Percentiles rank a stretch among this genome's conserved stretches.
Evolutionary conservation across 2,329 filamentous ascomycete genomes (phyloP).

Genomic region (Fusarium subtropicale): DNA sequence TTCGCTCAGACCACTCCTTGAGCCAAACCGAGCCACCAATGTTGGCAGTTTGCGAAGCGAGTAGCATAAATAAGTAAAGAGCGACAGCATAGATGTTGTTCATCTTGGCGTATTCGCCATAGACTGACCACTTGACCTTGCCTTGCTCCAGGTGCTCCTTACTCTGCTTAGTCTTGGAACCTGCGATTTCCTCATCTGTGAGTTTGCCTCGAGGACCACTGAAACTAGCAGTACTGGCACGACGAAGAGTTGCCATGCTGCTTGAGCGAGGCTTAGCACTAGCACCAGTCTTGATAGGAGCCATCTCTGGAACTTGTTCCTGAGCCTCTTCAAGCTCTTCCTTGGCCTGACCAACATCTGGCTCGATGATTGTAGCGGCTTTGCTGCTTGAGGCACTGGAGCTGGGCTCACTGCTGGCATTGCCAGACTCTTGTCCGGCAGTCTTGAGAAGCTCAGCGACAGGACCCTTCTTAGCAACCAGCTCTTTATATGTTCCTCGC

Average conservation of each 20-base stretch:
- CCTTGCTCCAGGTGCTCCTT: conserved; percentile 94
- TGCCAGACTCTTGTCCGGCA: conserved; percentile 69
- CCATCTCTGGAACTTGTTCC: conserved; percentile 79
- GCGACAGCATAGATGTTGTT: conserved; percentile 88
- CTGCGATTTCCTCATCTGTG: conserved; percentile 82
- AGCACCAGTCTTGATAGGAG: conserved; percentile 73
- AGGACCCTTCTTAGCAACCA: conserved; percentile 93
- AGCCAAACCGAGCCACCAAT: conserved; percentile 93
- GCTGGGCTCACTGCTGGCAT: conserved; percentile 54
- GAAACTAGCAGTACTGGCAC: conserved; percentile 93
- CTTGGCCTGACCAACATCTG: conserved; percentile 65
- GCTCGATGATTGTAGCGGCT: conserved; percentile 68
- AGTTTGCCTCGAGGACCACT: conserved; percentile 85
- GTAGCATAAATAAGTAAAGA: conserved; percentile 80
- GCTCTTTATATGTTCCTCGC: conserved; percentile 88
- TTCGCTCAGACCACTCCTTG: conserved; percentile 89
- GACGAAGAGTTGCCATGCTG: conserved; percentile 84
- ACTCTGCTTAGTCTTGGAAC: conserved; percentile 81
- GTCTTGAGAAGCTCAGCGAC: conserved; percentile 87
- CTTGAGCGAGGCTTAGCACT: conserved; percentile 69
- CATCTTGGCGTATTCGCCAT: conserved; percentile 92
- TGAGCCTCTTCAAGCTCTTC: conserved; percentile 81
- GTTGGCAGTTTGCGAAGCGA: conserved; percentile 83
- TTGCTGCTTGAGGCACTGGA: conserved; percentile 63
- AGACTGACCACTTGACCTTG: conserved; percentile 96